phyloP scores from a whole-genome alignment of 2,329 filamentous ascomycete species.

The Colletotrichum limetticola region DNA sequence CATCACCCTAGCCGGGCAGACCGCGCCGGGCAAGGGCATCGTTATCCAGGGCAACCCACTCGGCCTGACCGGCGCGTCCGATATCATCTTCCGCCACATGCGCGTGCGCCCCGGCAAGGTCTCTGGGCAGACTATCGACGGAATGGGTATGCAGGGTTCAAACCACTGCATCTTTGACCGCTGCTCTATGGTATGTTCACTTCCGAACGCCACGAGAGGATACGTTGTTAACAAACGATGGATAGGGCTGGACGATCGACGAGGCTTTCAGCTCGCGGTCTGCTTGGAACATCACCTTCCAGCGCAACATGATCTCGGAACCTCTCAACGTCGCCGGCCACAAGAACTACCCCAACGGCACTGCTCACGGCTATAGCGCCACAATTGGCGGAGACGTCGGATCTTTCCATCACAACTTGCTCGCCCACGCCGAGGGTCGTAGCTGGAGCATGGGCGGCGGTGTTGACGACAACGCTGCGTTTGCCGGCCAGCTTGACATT shows the following conservation, averaged over 20 bases:
- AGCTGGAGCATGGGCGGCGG: slow-evolving; percentile 50
- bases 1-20: slow-evolving; percentile 59
- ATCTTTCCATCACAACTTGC: slow-evolving; percentile 48
- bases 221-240: neutral
- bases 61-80: slow-evolving; percentile 44
- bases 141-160: slow-evolving; percentile 48
- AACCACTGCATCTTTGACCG: slow-evolving; percentile 48
- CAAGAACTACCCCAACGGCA: slow-evolving; percentile 48
- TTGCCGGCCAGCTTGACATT: slow-evolving; percentile 45
- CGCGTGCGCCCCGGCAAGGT: slow-evolving; percentile 45
- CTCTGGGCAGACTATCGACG: slow-evolving; percentile 45
- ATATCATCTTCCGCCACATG: slow-evolving; percentile 40
- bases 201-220: accelerated
- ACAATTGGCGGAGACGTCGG: slow-evolving; percentile 46
- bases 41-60: slow-evolving; percentile 44
- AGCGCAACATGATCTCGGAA: slow-evolving; percentile 48
- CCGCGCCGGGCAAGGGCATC: slow-evolving; percentile 57
- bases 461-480: slow-evolving; percentile 41
- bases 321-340: slow-evolving; percentile 49
- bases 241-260: slow-evolving; percentile 46
- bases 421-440: slow-evolving; percentile 44
- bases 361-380: slow-evolving; percentile 41
- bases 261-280: slow-evolving; percentile 47
- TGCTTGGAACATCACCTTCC: slow-evolving; percentile 47
- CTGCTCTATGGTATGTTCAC: slow-evolving; percentile 42